These are phyloP conservation scores for Trametes cingulata DNA, from an alignment of 768 basidiomycete genomes.

Conservation along the genomic window DNA sequence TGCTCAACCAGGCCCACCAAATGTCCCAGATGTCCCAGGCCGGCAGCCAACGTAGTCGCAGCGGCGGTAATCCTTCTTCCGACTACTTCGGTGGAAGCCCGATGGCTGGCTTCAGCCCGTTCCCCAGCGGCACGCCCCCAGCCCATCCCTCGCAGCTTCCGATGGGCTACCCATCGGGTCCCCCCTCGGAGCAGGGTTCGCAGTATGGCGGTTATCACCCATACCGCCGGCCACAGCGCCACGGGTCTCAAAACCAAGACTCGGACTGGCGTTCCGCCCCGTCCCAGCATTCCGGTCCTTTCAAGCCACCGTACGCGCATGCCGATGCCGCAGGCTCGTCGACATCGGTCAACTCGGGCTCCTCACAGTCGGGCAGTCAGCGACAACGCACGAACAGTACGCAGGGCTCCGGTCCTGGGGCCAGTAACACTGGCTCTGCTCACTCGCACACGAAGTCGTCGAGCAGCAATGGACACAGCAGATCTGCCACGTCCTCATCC, in stretches of 20 bases:
- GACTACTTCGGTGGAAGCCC: conserved; percentile 65
- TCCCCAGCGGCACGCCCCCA: conserved; percentile 71
- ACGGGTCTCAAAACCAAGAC: conserved; percentile 33
- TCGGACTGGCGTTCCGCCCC: conserved; percentile 50
- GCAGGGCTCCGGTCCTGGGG: conserved; percentile 55
- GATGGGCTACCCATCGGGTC: conserved; percentile 38
- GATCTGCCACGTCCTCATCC: conserved; percentile 19
- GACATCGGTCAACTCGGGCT: conserved; percentile 71
- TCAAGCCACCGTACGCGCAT: conserved; percentile 79
- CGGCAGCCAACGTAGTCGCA: conserved; percentile 39
- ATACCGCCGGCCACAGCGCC: conserved; percentile 67
- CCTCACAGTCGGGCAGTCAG: conserved; percentile 43
- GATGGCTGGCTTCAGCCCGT: conserved; percentile 56
- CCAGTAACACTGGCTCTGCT: conserved; percentile 26
- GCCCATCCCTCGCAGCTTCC: conserved; percentile 52
- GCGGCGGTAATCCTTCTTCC: conserved; percentile 39
- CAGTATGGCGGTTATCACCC: conserved; percentile 73
- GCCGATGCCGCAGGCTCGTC: conserved; percentile 79
- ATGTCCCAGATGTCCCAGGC: conserved; percentile 36
- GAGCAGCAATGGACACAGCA: conserved; percentile 25
- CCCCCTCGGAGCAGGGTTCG: conserved; percentile 31
- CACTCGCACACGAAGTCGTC: conserved; percentile 21
- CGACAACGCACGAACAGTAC: conserved; percentile 73
- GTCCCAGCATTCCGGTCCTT: conserved; percentile 36
- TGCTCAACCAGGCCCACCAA: conserved; percentile 64